These are phyloP conservation scores for Pistacia vera DNA, from an alignment of 345 rosid genomes.

Conservation along the genomic window DNA sequence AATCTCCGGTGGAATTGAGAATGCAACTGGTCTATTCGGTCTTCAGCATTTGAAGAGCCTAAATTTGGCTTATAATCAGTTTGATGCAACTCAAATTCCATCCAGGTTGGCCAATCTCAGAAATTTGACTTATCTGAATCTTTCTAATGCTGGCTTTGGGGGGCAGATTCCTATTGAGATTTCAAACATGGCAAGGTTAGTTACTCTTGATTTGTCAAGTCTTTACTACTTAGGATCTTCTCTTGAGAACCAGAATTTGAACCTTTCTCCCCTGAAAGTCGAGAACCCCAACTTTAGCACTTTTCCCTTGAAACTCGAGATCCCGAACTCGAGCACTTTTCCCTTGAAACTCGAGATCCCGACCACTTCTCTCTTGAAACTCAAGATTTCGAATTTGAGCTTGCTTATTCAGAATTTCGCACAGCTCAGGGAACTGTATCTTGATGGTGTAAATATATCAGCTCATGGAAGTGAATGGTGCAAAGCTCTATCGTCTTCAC, in stretches of 20 bases:
- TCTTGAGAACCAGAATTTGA: background rate
- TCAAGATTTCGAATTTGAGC: conserved; percentile 29
- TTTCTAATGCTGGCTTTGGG: too few species aligned
- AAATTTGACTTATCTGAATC: too few species aligned
- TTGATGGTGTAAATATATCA: conserved; percentile 36
- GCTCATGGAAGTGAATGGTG: conserved; percentile 30
- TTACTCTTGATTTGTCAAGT: too few species aligned
- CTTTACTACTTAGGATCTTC: too few species aligned
- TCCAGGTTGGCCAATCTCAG: background rate
- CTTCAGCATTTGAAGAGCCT: conserved; percentile 18
- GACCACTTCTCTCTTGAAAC: conserved; percentile 6
- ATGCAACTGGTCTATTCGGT: conserved; percentile 21
- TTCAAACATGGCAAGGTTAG: too few species aligned
- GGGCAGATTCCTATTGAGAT: too few species aligned
- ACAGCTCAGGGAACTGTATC: conserved; percentile 22
- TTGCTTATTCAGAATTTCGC: conserved; percentile 25
- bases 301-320: too few species aligned
- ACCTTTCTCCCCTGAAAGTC: too few species aligned
- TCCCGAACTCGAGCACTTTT: too few species aligned
- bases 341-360: too few species aligned
- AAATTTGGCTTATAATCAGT: conserved; percentile 21
- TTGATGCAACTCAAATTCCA: background rate
- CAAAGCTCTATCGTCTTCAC: background rate
- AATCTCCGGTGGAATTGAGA: conserved; percentile 23
- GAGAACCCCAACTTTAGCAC: too few species aligned